Conservation (phyloP, 139 green algal species). For the Chlamydomonas schloesseri region DNA sequence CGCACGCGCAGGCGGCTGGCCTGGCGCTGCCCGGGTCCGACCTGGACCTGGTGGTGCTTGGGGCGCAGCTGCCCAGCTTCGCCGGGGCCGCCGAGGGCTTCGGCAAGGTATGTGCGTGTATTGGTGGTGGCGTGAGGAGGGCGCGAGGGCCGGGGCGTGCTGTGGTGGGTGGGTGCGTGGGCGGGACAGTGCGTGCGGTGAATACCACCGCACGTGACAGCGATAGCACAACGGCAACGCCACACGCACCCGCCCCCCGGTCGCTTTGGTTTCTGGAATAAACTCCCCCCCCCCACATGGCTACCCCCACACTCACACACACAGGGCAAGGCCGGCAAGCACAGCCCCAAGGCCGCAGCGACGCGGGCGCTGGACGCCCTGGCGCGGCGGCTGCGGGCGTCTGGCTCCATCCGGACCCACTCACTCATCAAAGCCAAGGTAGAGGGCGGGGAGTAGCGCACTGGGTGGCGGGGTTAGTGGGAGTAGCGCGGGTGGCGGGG, state of each 20-base stretch:
- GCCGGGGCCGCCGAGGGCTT: conserved; percentile 11
- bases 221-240: too few relatives aligned
- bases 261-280: too few relatives aligned
- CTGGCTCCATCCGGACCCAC: not conserved
- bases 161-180: too few relatives aligned
- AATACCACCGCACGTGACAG: too few relatives aligned
- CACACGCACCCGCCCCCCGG: too few relatives aligned
- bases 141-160: too few relatives aligned
- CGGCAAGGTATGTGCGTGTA: not conserved
- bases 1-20: not conserved
- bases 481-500: not conserved
- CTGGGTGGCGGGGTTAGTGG: not conserved
- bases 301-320: too few relatives aligned
- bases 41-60: conserved; percentile 68
- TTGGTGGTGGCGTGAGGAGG: not conserved
- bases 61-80: not conserved
- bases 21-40: conserved; percentile 49
- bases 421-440: conserved; percentile 46
- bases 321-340: not conserved
- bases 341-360: not conserved
- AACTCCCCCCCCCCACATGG: too few relatives aligned
- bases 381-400: not conserved
- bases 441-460: not conserved
- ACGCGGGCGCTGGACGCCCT: not conserved
- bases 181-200: too few relatives aligned